A percentile compares a stretch with the other conserved stretches of the same genome.
Conservation (phyloP, 345 rosid genomes). For the Lepidium aucheri region DNA sequence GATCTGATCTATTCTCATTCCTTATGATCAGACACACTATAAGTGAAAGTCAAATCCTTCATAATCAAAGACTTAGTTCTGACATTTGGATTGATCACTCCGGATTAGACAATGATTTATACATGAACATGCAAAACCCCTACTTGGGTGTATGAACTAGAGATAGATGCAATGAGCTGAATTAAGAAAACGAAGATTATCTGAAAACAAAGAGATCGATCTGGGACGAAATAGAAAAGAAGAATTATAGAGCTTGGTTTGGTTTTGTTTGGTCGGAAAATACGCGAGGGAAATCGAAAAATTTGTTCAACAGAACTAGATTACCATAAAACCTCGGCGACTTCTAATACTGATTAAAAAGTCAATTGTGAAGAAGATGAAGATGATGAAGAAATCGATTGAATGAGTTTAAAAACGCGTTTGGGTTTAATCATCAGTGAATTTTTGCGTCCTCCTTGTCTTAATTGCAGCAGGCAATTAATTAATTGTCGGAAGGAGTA, state of each 20-base stretch:
- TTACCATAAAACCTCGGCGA: constrained; percentile 5
- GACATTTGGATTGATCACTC: neutral
- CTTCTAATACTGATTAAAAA: neutral
- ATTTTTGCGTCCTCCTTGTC: constrained; percentile 16
- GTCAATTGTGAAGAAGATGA: constrained; percentile 13
- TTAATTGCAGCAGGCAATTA: too few relatives aligned
- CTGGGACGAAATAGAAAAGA: neutral
- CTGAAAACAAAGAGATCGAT: constrained; percentile 13
- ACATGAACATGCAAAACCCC: constrained; percentile 1
- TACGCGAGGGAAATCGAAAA: constrained; percentile 9
- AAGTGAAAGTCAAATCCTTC: constrained; percentile 18
- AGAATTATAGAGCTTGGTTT: too few relatives aligned
- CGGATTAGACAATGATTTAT: neutral
- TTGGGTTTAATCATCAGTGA: constrained; percentile 14
- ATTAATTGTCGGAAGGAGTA: too few relatives aligned
- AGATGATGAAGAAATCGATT: constrained; percentile 14
- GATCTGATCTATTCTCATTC: constrained; percentile 22
- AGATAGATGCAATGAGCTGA: constrained; percentile 6
- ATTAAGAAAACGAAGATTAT: neutral
- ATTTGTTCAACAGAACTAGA: constrained; percentile 1
- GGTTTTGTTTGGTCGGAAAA: neutral
- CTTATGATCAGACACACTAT: constrained; percentile 5
- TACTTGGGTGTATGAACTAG: constrained; percentile 5
- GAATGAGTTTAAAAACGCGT: constrained; percentile 18
- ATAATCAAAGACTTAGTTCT: neutral